Base-by-base conservation (phyloP, 352 stramenopile species). In the Lagenidium sp. region DNA sequence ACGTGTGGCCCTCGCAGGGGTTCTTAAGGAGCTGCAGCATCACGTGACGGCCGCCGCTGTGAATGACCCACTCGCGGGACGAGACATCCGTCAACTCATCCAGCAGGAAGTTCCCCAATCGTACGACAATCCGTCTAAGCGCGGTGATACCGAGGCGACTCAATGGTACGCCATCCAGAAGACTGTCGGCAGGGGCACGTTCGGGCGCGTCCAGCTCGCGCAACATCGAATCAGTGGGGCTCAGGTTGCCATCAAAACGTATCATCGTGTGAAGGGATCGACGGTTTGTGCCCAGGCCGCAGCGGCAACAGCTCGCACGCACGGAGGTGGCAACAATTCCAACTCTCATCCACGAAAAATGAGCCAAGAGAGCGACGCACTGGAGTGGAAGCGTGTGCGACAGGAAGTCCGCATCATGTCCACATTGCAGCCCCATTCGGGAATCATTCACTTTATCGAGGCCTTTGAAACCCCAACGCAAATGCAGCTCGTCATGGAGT, bases 201-300 rank as follows among this genome's bases (percentile, higher is more conserved):
- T 83, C 30, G 71, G 68, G 4, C 56, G 63, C 24, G 67, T 87
- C 12, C 59, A 61, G 23, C 36, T 60, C 12, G 74, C 55, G 18
- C 54, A 36, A 6, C 71, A 87, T 20, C 60, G 68, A 7, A 32
- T 84, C 15, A 77, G 53, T 38, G 47, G 38, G 7, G 60, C 57
- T 1, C 34, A 38, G 4, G 74, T 87, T 4, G 71, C 71, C 8
- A 72, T 87, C 44, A 87, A 87, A 53, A 81, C 60, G 24, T 87
- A 87, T 55, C 50, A 48, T 7, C 59, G 72, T 30, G 57, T 70
- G 11, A 47, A 60, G 30, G 55, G 55, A n/a, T 53, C 61, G 8
- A 44, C 31, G 13, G 55, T 61, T 13, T 85, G 72, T 18, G 23
- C 53, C 11, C 44, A 53, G 15, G 19, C 20, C 5, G 44, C 28